phyloP scores from a whole-genome alignment of 1,284 basidiomycete species.

The Fomitopsis palustris region DNA sequence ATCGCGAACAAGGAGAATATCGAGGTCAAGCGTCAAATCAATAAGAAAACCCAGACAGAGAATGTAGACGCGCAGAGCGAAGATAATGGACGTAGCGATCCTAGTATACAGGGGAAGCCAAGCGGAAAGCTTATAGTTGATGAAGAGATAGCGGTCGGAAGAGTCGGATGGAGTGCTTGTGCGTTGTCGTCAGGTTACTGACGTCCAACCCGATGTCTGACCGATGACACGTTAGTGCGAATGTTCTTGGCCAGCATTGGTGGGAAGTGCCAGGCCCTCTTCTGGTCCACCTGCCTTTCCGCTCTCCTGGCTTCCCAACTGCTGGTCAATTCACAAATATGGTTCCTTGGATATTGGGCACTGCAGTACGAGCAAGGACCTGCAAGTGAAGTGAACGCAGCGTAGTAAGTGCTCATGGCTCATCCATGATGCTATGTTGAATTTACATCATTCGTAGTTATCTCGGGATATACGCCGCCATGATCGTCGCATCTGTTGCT shows the following conservation, averaged over 20 bases:
- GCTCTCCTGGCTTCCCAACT: constrained; percentile 19
- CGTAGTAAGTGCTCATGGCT: constrained; percentile 20
- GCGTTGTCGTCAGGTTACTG: no score
- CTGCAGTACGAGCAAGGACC: constrained; percentile 28
- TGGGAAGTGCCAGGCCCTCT: constrained; percentile 25
- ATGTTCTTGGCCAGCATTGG: constrained; percentile 29
- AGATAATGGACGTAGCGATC: constrained; percentile 29
- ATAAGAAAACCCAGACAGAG: no score
- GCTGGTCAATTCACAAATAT: constrained; percentile 11
- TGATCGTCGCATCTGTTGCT: no score
- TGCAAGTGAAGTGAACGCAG: constrained; percentile 19
- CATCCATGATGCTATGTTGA: no score
- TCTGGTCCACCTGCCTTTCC: constrained; percentile 31
- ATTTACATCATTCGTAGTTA: no score
- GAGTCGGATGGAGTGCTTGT: constrained; percentile 52
- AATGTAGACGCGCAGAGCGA: constrained; percentile 31
- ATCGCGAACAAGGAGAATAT: constrained; percentile 39
- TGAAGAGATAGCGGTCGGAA: constrained; percentile 58
- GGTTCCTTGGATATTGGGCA: constrained; percentile 30
- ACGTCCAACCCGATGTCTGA: no score
- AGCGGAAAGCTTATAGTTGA: constrained; percentile 53
- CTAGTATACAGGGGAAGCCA: no score
- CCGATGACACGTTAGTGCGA: no score
- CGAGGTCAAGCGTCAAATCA: no score
- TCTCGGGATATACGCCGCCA: neutral